phyloP scores from a whole-genome alignment of 2,329 filamentous ascomycete genomes.

The Coniochaeta prunicola region DNA sequence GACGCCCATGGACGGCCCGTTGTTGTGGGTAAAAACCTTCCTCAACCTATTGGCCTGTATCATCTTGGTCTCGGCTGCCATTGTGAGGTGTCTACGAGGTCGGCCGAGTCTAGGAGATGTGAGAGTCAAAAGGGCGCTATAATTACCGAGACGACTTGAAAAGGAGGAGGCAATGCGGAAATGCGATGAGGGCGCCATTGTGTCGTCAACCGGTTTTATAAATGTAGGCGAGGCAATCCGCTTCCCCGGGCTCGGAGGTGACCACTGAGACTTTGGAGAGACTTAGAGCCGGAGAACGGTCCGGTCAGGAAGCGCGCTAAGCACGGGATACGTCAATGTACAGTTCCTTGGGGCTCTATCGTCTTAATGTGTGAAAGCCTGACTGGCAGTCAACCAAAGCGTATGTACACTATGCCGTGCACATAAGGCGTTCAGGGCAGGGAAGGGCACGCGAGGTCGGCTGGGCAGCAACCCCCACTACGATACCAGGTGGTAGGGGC shows the following conservation, averaged over 20 bases:
- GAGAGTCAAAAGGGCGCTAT: background rate
- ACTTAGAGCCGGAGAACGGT: background rate
- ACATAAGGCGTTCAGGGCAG: background rate
- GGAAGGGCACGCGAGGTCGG: background rate
- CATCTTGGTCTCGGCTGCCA: conserved; percentile 22
- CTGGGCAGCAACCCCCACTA: background rate
- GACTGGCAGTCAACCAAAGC: background rate
- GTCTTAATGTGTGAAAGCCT: background rate
- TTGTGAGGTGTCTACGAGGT: conserved; percentile 2
- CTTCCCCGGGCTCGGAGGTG: background rate
- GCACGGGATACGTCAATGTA: background rate
- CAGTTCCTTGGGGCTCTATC: background rate
- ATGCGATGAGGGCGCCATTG: background rate
- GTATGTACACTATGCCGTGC: background rate
- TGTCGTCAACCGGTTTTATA: background rate
- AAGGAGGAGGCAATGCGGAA: background rate
- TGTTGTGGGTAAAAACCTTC: conserved; percentile 38
- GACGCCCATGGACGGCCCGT: conserved; percentile 43
- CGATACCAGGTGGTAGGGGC: background rate
- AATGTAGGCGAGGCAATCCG: background rate
- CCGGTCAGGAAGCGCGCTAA: background rate
- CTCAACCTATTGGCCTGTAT: conserved; percentile 39
- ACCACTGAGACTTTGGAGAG: background rate
- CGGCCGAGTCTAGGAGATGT: background rate
- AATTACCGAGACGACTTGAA: background rate